phyloP scores from a whole-genome alignment of 129 eudicot genomes.

The Tagetes patula region DNA sequence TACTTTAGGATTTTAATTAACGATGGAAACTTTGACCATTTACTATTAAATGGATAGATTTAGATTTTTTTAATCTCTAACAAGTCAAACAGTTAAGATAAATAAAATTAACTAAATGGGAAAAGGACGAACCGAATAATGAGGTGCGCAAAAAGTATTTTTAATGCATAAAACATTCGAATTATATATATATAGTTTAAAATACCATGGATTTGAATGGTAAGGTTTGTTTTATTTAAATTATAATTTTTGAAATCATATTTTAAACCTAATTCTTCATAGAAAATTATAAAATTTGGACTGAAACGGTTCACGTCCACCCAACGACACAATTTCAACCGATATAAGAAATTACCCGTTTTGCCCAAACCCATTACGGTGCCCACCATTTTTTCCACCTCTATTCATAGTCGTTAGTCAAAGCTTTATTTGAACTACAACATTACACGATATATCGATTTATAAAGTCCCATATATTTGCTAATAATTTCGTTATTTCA shows the following conservation, averaged over 20 bases:
- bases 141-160: neutral
- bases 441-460: neutral
- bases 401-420: neutral
- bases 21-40: neutral
- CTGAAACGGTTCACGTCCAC: neutral
- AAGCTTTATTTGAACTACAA: neutral
- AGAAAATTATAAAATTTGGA: neutral
- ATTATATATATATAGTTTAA: no score
- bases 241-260: neutral
- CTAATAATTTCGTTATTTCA: slow-evolving; percentile 29
- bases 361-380: neutral
- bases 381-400: neutral
- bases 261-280: neutral
- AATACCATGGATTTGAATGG: no score
- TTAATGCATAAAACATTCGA: neutral
- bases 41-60: neutral
- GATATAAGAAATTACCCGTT: neutral
- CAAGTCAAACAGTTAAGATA: neutral
- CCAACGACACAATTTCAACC: neutral
- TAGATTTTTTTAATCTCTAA: neutral
- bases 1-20: neutral
- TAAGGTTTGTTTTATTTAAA: no score
- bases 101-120: neutral
- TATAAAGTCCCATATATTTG: slow-evolving; percentile 6
- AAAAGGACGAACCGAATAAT: neutral